Percentiles rank a stretch among this genome's conserved stretches.
Evolutionary conservation across 768 basidiomycete genomes (phyloP).

Genomic region (Amylocystis lapponica): DNA sequence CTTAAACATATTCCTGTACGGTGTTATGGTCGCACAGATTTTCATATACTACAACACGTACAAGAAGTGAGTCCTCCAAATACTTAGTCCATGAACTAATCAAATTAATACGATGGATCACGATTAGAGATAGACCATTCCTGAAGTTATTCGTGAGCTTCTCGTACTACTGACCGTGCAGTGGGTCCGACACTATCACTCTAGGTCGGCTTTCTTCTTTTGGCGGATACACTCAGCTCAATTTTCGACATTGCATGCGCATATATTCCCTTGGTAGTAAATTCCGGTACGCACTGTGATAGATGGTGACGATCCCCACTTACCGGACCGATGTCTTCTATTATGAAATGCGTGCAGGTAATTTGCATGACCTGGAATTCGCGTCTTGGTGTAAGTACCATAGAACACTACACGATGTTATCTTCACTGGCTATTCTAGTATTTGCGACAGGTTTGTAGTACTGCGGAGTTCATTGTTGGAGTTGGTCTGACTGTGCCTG

Average conservation of each 20-base stretch:
- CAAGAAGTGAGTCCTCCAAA: conserved; percentile 6
- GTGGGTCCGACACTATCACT: neutral
- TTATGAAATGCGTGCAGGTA: no score
- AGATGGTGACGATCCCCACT: no score
- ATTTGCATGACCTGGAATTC: no score
- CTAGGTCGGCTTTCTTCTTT: conserved; percentile 14
- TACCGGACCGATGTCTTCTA: no score
- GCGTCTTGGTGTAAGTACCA: conserved; percentile 5
- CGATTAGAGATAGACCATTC: conserved; percentile 15
- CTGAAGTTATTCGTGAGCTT: conserved; percentile 17
- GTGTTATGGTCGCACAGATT: conserved; percentile 29
- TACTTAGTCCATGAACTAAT: neutral
- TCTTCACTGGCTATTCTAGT: conserved; percentile 1
- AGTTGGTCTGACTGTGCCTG: neutral
- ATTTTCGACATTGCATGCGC: conserved; percentile 16
- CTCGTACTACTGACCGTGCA: neutral
- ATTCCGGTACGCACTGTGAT: conserved; percentile 11
- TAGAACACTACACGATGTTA: no score
- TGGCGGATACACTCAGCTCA: conserved; percentile 16
- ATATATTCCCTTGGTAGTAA: conserved; percentile 12
- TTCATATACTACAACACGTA: conserved; percentile 22
- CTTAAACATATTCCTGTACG: no score
- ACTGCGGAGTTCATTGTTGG: neutral
- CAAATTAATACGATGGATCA: neutral
- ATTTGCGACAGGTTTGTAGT: conserved; percentile 8